Percentiles rank a stretch among this genome's conserved stretches.
Evolutionary conservation across 2,329 filamentous ascomycete genomes (phyloP).

Genomic region (Beauveria sp.): DNA sequence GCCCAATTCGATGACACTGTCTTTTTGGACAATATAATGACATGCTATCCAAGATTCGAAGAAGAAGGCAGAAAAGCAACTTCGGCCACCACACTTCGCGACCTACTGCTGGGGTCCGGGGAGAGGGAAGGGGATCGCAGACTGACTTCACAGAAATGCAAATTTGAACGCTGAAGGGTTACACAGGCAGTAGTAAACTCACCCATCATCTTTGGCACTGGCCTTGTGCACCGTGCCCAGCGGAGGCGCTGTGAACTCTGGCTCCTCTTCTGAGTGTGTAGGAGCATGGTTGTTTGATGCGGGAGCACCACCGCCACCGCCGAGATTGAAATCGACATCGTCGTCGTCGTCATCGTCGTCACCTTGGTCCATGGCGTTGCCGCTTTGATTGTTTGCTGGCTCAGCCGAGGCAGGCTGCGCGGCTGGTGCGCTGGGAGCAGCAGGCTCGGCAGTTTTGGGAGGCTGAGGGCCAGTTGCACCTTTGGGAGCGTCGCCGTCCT

Average conservation of each 20-base stretch:
- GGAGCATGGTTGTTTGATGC: slow-evolving; percentile 17
- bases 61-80: not conserved
- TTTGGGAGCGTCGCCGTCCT: slow-evolving; percentile 50
- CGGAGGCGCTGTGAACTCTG: slow-evolving; percentile 23
- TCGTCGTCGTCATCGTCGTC: slow-evolving; percentile 36
- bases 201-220: slow-evolving; percentile 51
- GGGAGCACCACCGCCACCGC: slow-evolving; percentile 43
- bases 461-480: slow-evolving; percentile 23
- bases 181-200: slow-evolving; percentile 20
- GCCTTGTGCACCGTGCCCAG: slow-evolving; percentile 42
- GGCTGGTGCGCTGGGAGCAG: slow-evolving; percentile 11
- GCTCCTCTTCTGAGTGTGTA: slow-evolving; percentile 21
- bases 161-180: not conserved
- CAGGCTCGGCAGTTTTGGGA: slow-evolving; percentile 3
- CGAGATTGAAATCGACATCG: slow-evolving; percentile 49
- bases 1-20: not conserved
- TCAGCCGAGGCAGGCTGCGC: slow-evolving; percentile 25
- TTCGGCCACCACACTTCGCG: not conserved
- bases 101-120: not conserved
- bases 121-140: not conserved
- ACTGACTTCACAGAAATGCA: not conserved
- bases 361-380: slow-evolving; percentile 39
- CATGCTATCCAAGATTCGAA: not conserved
- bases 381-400: slow-evolving; percentile 24
- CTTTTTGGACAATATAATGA: not conserved